Percentiles rank a stretch among this genome's conserved stretches.
Evolutionary conservation across 345 rosid species (phyloP).

Genomic region (Gossypioides kirkii): DNA sequence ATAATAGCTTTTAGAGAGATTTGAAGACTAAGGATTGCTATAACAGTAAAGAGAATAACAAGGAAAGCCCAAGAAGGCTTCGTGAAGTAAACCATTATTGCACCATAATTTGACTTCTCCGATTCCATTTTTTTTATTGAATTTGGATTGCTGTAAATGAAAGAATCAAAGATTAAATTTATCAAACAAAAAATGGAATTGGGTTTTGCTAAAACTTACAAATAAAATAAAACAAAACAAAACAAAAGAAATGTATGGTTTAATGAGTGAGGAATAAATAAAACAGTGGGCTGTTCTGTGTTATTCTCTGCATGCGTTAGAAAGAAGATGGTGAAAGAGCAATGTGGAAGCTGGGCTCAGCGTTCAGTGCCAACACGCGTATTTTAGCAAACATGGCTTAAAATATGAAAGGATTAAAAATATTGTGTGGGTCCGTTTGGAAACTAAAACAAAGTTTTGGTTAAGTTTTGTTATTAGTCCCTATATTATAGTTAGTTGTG

Average conservation of each 20-base stretch:
- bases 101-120: slow-evolving; percentile 26
- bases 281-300: slow-evolving; percentile 6
- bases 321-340: background rate
- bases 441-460: background rate
- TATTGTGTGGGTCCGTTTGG: background rate
- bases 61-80: slow-evolving; percentile 49
- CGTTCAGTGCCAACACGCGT: background rate
- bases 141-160: background rate
- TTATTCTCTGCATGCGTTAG: slow-evolving; percentile 4
- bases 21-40: slow-evolving; percentile 55
- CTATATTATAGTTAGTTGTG: too few species aligned
- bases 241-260: background rate
- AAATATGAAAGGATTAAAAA: background rate
- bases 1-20: slow-evolving; percentile 38
- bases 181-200: background rate
- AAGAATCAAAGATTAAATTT: background rate
- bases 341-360: background rate
- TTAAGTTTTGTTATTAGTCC: too few species aligned
- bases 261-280: slow-evolving; percentile 6
- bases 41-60: slow-evolving; percentile 43
- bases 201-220: background rate
- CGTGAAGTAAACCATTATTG: slow-evolving; percentile 18
- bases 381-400: background rate
- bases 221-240: background rate
- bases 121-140: slow-evolving; percentile 37